These are phyloP conservation scores for Tolypocladium inflatum DNA, from an alignment of 2,329 filamentous ascomycete genomes.

Conservation along the genomic window DNA sequence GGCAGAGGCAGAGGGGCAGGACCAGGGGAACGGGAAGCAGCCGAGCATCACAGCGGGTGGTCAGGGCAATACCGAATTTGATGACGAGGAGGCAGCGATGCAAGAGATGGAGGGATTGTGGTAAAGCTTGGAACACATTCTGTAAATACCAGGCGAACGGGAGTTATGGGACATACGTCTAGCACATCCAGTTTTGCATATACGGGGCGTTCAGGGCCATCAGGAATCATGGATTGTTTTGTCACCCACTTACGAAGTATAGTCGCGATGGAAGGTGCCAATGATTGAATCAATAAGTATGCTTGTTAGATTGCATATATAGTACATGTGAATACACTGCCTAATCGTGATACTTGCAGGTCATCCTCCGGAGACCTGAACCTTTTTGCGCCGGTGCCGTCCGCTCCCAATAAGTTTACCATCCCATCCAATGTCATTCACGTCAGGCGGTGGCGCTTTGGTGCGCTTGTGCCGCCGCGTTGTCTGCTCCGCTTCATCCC, in stretches of 20 bases:
- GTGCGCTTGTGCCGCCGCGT: constrained; percentile 5
- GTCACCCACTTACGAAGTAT: not conserved
- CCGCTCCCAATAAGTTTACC: constrained; percentile 5
- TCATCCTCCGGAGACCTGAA: constrained; percentile 1
- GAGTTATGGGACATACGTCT: not conserved
- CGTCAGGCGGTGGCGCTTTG: constrained; percentile 11
- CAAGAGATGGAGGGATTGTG: constrained; percentile 50
- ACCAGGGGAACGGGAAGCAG: constrained; percentile 4
- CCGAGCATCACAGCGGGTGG: not conserved
- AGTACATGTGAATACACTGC: not conserved
- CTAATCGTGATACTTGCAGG: not conserved
- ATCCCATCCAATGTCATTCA: constrained; percentile 9
- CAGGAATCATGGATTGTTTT: not conserved
- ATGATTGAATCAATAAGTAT: not conserved
- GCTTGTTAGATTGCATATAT: constrained; percentile 3
- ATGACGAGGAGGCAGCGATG: constrained; percentile 60
- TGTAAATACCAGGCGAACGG: not conserved
- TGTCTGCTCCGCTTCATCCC: constrained; percentile 11
- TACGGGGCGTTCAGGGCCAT: not conserved
- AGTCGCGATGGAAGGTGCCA: not conserved
- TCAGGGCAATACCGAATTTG: constrained; percentile 30
- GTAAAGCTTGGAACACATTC: constrained; percentile 18
- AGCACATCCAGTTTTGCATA: not conserved
- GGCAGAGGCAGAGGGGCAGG: constrained; percentile 32
- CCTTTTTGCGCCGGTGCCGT: constrained; percentile 6